Conservation (phyloP, 139 green algal genomes). For the Nannochloris sp. region DNA sequence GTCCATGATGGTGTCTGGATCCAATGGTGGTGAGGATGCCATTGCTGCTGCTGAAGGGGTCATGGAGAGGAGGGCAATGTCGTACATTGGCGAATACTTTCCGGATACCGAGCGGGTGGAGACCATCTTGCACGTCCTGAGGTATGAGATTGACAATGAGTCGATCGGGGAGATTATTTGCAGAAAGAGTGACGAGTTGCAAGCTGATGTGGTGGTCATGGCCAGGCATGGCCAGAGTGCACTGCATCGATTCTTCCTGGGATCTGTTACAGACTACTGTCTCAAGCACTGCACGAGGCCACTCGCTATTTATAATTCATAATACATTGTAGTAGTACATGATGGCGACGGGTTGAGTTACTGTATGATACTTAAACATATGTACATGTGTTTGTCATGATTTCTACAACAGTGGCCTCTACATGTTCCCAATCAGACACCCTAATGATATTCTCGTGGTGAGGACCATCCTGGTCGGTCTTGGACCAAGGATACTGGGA, state of each 20-base stretch:
- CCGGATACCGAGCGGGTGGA: not conserved
- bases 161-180: conserved; percentile 57
- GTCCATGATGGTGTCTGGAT: not conserved
- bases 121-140: conserved; percentile 56
- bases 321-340: not conserved
- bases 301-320: conserved; percentile 2
- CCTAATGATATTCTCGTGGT: conserved; percentile 19
- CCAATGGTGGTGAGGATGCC: not conserved
- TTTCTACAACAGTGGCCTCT: conserved; percentile 10
- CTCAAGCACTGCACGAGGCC: conserved; percentile 20
- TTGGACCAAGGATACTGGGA: conserved; percentile 83
- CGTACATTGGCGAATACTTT: conserved; percentile 14
- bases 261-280: conserved; percentile 20
- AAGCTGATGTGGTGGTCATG: conserved; percentile 42
- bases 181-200: conserved; percentile 50
- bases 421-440: conserved; percentile 29
- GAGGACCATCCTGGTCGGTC: conserved; percentile 23
- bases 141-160: conserved; percentile 50
- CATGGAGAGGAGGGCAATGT: not conserved
- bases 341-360: too few relatives aligned
- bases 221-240: conserved; percentile 32
- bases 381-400: not conserved
- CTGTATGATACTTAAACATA: too few relatives aligned
- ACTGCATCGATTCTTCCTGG: conserved; percentile 27
- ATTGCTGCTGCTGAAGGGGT: conserved; percentile 1